These are phyloP conservation scores for Chamaecrista fasciculata DNA, from an alignment of 306 rosid genomes.

Conservation along the genomic window DNA sequence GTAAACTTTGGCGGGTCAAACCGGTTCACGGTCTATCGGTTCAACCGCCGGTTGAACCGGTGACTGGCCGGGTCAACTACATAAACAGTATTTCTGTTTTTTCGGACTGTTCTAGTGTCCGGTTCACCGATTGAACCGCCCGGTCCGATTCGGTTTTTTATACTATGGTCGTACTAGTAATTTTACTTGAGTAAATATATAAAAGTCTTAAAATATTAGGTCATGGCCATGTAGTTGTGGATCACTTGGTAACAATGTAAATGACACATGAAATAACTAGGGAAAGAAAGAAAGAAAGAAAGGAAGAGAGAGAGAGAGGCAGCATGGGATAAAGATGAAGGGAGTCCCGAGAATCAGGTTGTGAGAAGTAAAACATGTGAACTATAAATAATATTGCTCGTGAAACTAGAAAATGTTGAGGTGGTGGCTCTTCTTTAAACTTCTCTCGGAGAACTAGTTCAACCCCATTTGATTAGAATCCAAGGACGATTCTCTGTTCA, in stretches of 20 bases:
- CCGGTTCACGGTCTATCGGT: too few relatives aligned
- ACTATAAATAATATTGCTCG: constrained; percentile 75
- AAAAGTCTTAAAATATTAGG: too few relatives aligned
- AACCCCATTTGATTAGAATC: constrained; percentile 50
- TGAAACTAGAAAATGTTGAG: constrained; percentile 62
- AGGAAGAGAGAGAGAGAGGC: background rate
- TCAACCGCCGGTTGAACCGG: too few relatives aligned
- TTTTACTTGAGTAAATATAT: too few relatives aligned
- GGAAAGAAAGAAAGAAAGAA: background rate
- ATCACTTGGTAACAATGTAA: background rate
- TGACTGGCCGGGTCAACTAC: too few relatives aligned
- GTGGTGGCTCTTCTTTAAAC: constrained; percentile 51
- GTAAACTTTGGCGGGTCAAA: too few relatives aligned
- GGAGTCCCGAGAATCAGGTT: constrained; percentile 73
- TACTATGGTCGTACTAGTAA: too few relatives aligned
- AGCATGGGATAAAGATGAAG: constrained; percentile 49
- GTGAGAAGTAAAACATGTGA: constrained; percentile 74
- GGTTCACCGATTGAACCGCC: too few relatives aligned
- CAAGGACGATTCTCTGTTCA: constrained; percentile 49
- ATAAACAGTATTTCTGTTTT: too few relatives aligned
- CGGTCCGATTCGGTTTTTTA: too few relatives aligned
- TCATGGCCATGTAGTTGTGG: background rate
- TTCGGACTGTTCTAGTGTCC: too few relatives aligned
- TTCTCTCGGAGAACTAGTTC: constrained; percentile 27
- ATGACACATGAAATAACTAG: background rate